Conservation (phyloP, 2,329 filamentous ascomycete genomes). For the Sphaerulina vaccinii region DNA sequence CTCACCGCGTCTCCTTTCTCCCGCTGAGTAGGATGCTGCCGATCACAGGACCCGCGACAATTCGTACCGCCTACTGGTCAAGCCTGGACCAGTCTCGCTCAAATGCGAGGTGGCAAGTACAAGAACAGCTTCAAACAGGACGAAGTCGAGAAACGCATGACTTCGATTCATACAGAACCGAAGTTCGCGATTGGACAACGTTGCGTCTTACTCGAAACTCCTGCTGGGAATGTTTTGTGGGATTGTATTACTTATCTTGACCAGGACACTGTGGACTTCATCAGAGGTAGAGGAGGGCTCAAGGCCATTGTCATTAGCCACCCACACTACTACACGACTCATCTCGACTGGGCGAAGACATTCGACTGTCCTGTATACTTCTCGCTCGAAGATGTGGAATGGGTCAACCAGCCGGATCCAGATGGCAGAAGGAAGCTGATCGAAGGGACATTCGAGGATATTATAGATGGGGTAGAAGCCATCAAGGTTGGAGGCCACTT, state of each 20-base stretch:
- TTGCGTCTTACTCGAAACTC: conserved; percentile 65
- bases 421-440: conserved; percentile 49
- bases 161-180: conserved; percentile 47
- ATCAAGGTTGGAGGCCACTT: conserved; percentile 79
- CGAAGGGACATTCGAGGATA: conserved; percentile 32
- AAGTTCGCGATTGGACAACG: conserved; percentile 72
- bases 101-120: conserved; percentile 41
- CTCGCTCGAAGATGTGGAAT: conserved; percentile 62
- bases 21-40: background rate
- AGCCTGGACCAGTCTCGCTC: conserved; percentile 61
- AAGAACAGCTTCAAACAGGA: conserved; percentile 57
- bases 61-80: conserved; percentile 66
- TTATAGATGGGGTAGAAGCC: conserved; percentile 55
- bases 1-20: background rate
- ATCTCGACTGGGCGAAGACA: conserved; percentile 67
- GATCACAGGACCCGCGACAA: conserved; percentile 59
- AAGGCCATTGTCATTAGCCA: conserved; percentile 64
- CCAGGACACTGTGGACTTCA: conserved; percentile 57
- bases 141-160: conserved; percentile 45
- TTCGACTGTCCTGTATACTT: conserved; percentile 72
- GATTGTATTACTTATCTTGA: conserved; percentile 73
- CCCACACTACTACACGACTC: conserved; percentile 79
- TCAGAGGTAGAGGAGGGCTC: conserved; percentile 64
- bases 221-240: conserved; percentile 72
- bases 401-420: conserved; percentile 56